Conservation (phyloP, 495 filamentous ascomycete genomes). For the Penicillium coffeae region DNA sequence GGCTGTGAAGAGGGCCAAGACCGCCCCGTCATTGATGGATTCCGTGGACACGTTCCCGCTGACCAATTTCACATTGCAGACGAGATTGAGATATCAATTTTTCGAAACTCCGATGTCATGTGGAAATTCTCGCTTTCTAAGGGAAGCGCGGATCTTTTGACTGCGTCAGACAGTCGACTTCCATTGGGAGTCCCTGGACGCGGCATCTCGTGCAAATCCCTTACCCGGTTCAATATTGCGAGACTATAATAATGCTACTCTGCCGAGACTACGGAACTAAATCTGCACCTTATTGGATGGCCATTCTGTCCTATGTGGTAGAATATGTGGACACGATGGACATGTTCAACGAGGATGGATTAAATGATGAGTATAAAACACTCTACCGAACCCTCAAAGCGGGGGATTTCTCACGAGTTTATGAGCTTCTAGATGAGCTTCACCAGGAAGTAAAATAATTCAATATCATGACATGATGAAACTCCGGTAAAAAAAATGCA, state of each 20-base stretch:
- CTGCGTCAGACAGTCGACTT: constrained; percentile 16
- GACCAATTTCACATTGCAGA: constrained; percentile 22
- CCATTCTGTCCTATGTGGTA: constrained; percentile 23
- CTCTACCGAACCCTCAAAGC: constrained; percentile 21
- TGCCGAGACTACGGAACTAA: constrained; percentile 18
- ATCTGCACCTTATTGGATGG: constrained; percentile 20
- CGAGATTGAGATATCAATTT: constrained; percentile 18
- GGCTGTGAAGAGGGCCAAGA: constrained; percentile 9
- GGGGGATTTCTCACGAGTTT: constrained; percentile 18
- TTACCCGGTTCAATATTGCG: constrained; percentile 18
- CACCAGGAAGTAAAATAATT: too few relatives aligned
- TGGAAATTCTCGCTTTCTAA: constrained; percentile 15
- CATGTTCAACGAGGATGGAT: constrained; percentile 15
- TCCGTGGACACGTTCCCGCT: constrained; percentile 1
- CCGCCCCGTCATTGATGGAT: constrained; percentile 7
- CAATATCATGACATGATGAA: too few relatives aligned
- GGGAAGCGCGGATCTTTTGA: constrained; percentile 1
- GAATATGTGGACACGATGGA: constrained; percentile 25
- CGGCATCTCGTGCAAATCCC: constrained; percentile 22
- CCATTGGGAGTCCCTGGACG: constrained; percentile 16
- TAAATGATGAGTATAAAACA: constrained; percentile 14
- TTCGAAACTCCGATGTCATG: constrained; percentile 21
- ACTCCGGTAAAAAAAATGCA: too few relatives aligned
- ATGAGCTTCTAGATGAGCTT: constrained; percentile 17
- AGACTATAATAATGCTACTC: constrained; percentile 22